A percentile compares a stretch with the other conserved stretches of the same genome.
phyloP scores from a whole-genome alignment of 345 rosid genomes.

The Lumnitzera racemosa region DNA sequence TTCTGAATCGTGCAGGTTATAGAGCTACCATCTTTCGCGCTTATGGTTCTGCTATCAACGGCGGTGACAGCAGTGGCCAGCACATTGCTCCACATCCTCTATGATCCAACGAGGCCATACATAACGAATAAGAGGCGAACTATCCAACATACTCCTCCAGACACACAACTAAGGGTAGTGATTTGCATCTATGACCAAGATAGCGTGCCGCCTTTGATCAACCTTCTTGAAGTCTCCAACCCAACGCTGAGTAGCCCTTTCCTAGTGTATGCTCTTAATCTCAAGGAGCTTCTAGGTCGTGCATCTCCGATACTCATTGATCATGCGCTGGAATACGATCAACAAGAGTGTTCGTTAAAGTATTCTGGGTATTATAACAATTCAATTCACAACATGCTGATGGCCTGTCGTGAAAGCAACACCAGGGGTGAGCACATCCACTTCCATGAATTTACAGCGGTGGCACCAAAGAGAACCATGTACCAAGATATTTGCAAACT shows the following conservation, averaged over 20 bases:
- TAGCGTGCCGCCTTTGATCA: slow-evolving; percentile 12
- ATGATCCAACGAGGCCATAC: slow-evolving; percentile 30
- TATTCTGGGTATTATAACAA: background rate
- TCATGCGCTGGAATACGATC: slow-evolving; percentile 1
- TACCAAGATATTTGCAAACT: slow-evolving; percentile 23
- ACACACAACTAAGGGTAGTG: slow-evolving; percentile 18
- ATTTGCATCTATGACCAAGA: slow-evolving; percentile 23
- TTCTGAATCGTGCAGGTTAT: too few relatives aligned
- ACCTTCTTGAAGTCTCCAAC: slow-evolving; percentile 25
- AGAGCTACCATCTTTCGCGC: background rate
- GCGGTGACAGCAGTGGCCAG: slow-evolving; percentile 17
- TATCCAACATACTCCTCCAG: slow-evolving; percentile 10
- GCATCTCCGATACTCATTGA: slow-evolving; percentile 16
- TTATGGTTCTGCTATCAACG: slow-evolving; percentile 2
- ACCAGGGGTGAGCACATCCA: background rate
- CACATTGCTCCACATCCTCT: slow-evolving; percentile 13
- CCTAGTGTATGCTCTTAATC: slow-evolving; percentile 16
- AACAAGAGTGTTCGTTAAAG: background rate
- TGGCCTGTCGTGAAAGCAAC: slow-evolving; percentile 5
- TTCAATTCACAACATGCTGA: slow-evolving; percentile 18
- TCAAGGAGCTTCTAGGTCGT: slow-evolving; percentile 24
- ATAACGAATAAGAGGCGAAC: slow-evolving; percentile 16
- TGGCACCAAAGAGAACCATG: slow-evolving; percentile 18
- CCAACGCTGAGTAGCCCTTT: slow-evolving; percentile 13
- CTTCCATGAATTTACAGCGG: slow-evolving; percentile 18